Evolutionary conservation across 2,329 filamentous ascomycete species (phyloP).

Genomic region (Bipolaris zeicola): DNA sequence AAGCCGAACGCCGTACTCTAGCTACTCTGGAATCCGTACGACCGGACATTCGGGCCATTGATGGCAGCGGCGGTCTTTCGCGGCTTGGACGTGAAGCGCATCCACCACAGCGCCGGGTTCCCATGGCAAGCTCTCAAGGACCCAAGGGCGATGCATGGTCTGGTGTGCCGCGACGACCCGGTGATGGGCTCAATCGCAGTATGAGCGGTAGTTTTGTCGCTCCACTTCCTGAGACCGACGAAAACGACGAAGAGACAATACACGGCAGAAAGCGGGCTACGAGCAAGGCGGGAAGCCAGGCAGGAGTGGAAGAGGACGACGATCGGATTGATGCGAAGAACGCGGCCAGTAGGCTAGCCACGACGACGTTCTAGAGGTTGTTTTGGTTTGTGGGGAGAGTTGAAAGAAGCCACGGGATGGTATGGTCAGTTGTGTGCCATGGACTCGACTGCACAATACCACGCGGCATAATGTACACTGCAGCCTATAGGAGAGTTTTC

Average conservation of each 20-base stretch:
- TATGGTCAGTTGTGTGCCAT: slow-evolving; percentile 2
- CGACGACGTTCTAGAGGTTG: slow-evolving; percentile 78
- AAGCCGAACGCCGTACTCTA: slow-evolving; percentile 88
- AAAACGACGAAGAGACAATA: slow-evolving; percentile 56
- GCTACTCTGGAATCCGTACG: slow-evolving; percentile 92
- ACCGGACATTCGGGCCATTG: slow-evolving; percentile 90
- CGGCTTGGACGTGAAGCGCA: slow-evolving; percentile 88
- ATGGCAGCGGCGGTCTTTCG: slow-evolving; percentile 86
- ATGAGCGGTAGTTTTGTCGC: slow-evolving; percentile 72
- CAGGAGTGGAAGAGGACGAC: slow-evolving; percentile 80
- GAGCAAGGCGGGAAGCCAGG: slow-evolving; percentile 59
- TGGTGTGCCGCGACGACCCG: slow-evolving; percentile 82
- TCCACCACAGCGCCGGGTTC: slow-evolving; percentile 73
- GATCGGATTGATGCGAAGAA: slow-evolving; percentile 95
- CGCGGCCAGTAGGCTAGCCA: slow-evolving; percentile 88
- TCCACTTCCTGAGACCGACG: slow-evolving; percentile 65
- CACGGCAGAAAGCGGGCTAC: slow-evolving; percentile 56
- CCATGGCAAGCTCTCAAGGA: slow-evolving; percentile 85
- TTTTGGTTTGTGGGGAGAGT: slow-evolving; percentile 13
- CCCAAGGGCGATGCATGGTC: slow-evolving; percentile 99
- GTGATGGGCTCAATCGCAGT: slow-evolving; percentile 73
- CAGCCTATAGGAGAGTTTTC: slow-evolving; percentile 7
- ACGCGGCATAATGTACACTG: slow-evolving; percentile 6
- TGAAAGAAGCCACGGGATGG: slow-evolving; percentile 4
- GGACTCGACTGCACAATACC: slow-evolving; percentile 11